Percentiles rank a stretch among this genome's conserved stretches.
Conservation (phyloP, 371 early-diverging fungal species). For the Mortierella sp. region DNA sequence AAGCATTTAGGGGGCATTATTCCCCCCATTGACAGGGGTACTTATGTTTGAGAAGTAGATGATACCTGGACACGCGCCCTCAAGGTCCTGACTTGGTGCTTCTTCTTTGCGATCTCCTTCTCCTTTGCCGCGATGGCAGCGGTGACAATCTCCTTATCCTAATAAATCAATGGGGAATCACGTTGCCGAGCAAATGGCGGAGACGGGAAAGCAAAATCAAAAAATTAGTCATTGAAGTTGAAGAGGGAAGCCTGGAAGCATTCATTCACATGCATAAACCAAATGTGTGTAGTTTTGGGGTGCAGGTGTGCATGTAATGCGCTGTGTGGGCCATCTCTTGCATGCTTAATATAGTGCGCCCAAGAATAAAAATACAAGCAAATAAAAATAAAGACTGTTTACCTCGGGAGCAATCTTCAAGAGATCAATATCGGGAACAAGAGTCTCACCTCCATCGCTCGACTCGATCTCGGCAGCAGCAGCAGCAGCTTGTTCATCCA, state of each 20-base stretch:
- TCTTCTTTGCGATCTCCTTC: slow-evolving; percentile 30
- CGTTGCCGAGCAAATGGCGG: neutral
- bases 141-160: slow-evolving; percentile 43
- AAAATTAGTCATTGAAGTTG: neutral
- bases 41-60: neutral
- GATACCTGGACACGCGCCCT: slow-evolving; percentile 38
- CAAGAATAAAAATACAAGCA: slow-evolving; percentile 5
- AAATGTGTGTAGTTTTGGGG: neutral
- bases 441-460: slow-evolving; percentile 52
- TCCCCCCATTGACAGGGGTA: neutral
- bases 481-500: slow-evolving; percentile 3
- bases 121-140: slow-evolving; percentile 31
- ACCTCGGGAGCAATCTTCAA: slow-evolving; percentile 33
- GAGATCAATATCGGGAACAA: slow-evolving; percentile 44
- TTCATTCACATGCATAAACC: neutral
- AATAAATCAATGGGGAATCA: too few relatives aligned
- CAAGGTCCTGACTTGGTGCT: slow-evolving; percentile 36
- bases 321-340: neutral
- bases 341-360: neutral
- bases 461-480: slow-evolving; percentile 25
- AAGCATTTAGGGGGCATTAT: too few relatives aligned
- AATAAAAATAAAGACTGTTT: neutral
- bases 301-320: neutral
- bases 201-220: neutral
- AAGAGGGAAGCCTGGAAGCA: neutral